Evolutionary conservation across 1,139 yeast genomes (phyloP), one percentile per base, ranked within the genome.

Genomic region (Scheffersomyces titani): DNA sequence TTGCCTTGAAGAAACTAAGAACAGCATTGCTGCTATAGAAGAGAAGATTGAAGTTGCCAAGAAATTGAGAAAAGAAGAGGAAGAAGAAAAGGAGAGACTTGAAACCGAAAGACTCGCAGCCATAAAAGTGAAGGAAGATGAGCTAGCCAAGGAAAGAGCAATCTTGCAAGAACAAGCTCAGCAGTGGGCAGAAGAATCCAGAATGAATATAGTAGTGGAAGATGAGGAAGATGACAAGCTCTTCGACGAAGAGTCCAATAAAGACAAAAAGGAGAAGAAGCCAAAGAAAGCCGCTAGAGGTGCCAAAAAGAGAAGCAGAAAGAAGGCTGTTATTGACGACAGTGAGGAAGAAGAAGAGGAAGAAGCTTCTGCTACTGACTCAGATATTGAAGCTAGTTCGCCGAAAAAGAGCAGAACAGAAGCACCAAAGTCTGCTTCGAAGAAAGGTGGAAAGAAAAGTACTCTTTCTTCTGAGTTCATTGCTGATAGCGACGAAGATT

Each of bases 101-200:
- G 76, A 73, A 67, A 74, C 71, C 63, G 75, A 72, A 66, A 71
- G 71, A 61, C 78, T 76, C 54, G 80, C 76, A 57, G 78, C 74
- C 54, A 79, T 75, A 57, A 72, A 73, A 59, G 73, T 76, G 59
- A 78, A 81, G 65, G 82, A 80, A 68, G 83, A 72, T 72, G 84
- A 78, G 67, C 74, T 85, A 65, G 86, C 86, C 40, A 86, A 83
- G 63, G 96, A 92, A 69, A 85, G 93, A 68, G 83, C 82, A 59
- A 82, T 77, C 57, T 77, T 91, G 55, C 96, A 90, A 68, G 92
- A 88, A 63, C 94, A 91, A 69, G 96, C 97, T 6, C 85, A 85
- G 64, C 88, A 88, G 68, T 88, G 96, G 94, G 90, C 89, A 47
- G 89, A 86, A 68, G 84, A 83, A 63, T 76, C 84, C 51, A 70